Evolutionary conservation across 106 monocot genomes (phyloP), one percentile per base, ranked within the genome.

Genomic region (Posidonia australis): DNA sequence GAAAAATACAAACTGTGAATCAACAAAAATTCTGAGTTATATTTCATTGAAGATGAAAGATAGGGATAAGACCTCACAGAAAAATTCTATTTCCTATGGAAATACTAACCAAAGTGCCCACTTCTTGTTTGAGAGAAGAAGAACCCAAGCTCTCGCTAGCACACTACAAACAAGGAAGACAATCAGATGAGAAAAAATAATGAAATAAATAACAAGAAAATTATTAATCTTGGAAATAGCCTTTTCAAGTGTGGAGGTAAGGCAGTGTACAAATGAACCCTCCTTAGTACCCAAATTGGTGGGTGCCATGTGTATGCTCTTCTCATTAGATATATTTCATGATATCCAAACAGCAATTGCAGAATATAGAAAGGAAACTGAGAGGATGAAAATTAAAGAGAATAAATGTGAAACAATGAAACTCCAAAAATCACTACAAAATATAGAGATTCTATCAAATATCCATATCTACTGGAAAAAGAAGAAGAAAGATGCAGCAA

Each of bases 1-100:
- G 64, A 91, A 91, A 76, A 98, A 98, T 67, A 98, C 83, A 80
- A 98, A 98, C 98, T 98, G 82, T 47, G 69, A 13, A 58, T 3
- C 51, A 68, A 14, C 31, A 65, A 63, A 64, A 22, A 4, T 36
- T 36, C 13, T 23, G 63, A 12, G 19, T 44, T 12, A 44, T 21
- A 29, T 20, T 29, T 48, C 26, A 31, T 11, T 6, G n/a, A 32
- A 22, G 31, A 55, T 16, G 25, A 49, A 5, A 60, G 25, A 62
- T 17, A 26, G 1, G 61, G n/a, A 58, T 29, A 36, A 71, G 23
- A 51, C 19, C n/a, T 41, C 17, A 54, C 25, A 5, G 43, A 16
- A 9, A 65, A 36, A 12, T 14, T 56, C 7, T 65, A 62, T 62
- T 62, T 62, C 30, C 30, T 20, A 14, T 45, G 21, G 47, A 25